Percentiles rank a stretch among this genome's conserved stretches.
These are phyloP conservation scores for Arthroderma sp. DNA, from an alignment of 2,329 filamentous ascomycete species.

Conservation along the genomic window DNA sequence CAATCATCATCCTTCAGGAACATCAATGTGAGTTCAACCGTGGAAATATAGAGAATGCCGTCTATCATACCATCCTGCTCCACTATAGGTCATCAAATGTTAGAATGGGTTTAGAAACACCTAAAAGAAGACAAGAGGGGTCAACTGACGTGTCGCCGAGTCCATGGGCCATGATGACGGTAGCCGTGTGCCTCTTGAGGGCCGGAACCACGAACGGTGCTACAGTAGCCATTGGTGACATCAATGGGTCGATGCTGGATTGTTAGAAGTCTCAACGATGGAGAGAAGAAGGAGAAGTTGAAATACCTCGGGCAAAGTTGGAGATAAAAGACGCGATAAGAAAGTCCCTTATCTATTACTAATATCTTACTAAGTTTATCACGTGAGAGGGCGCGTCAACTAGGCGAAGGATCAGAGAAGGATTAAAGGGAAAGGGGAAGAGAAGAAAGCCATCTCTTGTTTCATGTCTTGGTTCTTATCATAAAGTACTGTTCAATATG, in stretches of 20 bases:
- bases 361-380: background rate
- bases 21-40: background rate
- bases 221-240: background rate
- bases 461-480: no score
- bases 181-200: conserved; percentile 73
- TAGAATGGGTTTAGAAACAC: conserved; percentile 9
- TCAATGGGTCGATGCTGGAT: background rate
- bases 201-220: conserved; percentile 64
- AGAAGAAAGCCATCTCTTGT: background rate
- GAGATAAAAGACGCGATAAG: background rate
- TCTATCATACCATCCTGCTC: conserved; percentile 35
- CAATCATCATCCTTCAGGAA: conserved; percentile 51
- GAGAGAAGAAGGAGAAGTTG: background rate
- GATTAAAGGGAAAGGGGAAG: background rate
- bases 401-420: background rate
- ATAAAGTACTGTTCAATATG: no score
- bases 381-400: background rate
- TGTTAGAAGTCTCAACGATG: background rate
- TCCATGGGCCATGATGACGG: conserved; percentile 88
- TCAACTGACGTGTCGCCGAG: conserved; percentile 66
- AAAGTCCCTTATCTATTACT: background rate
- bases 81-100: conserved; percentile 25
- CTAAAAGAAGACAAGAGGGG: background rate
- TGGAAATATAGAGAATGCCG: background rate
- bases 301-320: background rate